Evolutionary conservation across 2,329 filamentous ascomycete species (phyloP).

Genomic region (Clonostachys sp.): DNA sequence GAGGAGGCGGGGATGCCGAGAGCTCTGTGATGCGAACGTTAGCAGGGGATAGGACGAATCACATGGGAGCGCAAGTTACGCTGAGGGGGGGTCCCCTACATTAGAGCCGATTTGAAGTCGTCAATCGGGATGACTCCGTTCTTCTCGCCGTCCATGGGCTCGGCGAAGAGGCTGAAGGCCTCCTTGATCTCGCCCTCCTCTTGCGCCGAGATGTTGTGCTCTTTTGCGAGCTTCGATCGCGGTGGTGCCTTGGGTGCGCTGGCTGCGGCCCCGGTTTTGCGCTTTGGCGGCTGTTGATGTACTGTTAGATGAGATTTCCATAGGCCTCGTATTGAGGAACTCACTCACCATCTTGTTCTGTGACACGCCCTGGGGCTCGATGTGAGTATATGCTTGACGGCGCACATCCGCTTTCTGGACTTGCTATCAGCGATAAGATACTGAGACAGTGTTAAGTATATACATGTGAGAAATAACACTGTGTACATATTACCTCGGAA

Average conservation of each 20-base stretch:
- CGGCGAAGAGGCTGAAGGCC: constrained; percentile 78
- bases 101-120: constrained; percentile 67
- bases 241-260: constrained; percentile 26
- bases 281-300: constrained; percentile 2
- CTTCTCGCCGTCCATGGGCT: constrained; percentile 68
- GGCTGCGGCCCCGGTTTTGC: constrained; percentile 13
- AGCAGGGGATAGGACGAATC: not conserved
- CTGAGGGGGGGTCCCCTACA: constrained; percentile 44
- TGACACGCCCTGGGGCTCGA: not conserved
- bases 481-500: no score
- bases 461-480: no score
- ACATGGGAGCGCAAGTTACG: not conserved
- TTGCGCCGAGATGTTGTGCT: constrained; percentile 77
- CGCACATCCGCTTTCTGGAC: no score
- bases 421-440: no score
- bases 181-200: constrained; percentile 90
- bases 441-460: no score
- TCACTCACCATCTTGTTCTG: constrained; percentile 1
- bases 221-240: constrained; percentile 86
- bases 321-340: not conserved
- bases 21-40: constrained; percentile 50
- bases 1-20: constrained; percentile 67
- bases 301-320: not conserved
- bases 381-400: no score
- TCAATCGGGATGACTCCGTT: constrained; percentile 63